A percentile compares a stretch with the other conserved stretches of the same genome.
These are phyloP conservation scores for Metarhizium anisopliae DNA, from an alignment of 2,329 filamentous ascomycete species.

Conservation along the genomic window DNA sequence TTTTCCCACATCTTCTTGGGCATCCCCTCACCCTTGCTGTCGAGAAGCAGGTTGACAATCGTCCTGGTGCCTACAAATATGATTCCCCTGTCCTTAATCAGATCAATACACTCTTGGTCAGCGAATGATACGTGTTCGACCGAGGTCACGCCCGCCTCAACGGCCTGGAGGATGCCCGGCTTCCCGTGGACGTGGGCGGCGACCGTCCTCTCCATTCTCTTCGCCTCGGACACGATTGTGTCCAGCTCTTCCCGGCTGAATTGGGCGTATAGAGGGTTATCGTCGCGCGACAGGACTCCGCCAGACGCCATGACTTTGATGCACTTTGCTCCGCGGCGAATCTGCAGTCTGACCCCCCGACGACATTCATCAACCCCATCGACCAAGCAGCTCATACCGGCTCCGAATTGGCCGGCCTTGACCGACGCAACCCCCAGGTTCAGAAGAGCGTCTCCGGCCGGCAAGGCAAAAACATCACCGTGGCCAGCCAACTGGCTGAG, in stretches of 20 bases:
- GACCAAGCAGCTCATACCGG: conserved; percentile 17
- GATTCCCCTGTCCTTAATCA: too few relatives aligned
- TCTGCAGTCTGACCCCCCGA: conserved; percentile 28
- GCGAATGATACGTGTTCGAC: too few relatives aligned
- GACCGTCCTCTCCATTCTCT: too few relatives aligned
- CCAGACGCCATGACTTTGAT: conserved; percentile 31
- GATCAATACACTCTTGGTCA: too few relatives aligned
- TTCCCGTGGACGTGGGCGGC: too few relatives aligned
- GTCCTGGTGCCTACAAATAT: too few relatives aligned
- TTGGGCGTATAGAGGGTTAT: conserved; percentile 27
- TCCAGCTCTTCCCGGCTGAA: conserved; percentile 12
- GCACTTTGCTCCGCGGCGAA: conserved; percentile 28
- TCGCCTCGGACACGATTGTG: too few relatives aligned
- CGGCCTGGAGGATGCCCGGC: too few relatives aligned
- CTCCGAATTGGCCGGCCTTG: conserved; percentile 20
- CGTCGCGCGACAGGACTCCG: conserved; percentile 28
- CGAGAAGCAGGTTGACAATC: too few relatives aligned
- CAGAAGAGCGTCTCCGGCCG: conserved; percentile 24
- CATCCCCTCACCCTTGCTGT: too few relatives aligned
- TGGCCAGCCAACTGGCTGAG: conserved; percentile 40
- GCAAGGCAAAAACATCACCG: conserved; percentile 27
- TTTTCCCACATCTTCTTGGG: too few relatives aligned
- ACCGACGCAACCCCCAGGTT: conserved; percentile 10
- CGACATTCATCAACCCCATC: conserved; percentile 32
- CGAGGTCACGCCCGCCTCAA: too few relatives aligned